Evolutionary conservation across 148 eudicot genomes (phyloP), one percentile per base, ranked within the genome.

Genomic region (Rhododendron molle): DNA sequence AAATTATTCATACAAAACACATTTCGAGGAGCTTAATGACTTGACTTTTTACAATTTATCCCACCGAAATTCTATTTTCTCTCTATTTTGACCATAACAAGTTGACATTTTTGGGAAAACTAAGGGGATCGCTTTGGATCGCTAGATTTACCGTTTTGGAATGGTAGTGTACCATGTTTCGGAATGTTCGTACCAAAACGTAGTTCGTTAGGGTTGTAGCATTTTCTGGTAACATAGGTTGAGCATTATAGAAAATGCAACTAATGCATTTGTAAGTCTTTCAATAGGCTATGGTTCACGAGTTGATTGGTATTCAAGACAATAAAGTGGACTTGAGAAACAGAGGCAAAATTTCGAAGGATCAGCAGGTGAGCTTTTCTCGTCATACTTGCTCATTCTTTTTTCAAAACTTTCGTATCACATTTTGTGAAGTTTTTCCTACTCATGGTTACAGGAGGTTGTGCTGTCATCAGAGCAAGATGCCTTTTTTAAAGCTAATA

Each of bases 381-480:
- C 74, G 79, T 28, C 36, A 65, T 43, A 23, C 58, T 43, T 78
- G 56, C 65, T 3, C 62, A n/a, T n/a, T 10, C 36, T 65, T 20
- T 32, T 85, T 14, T 84, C 46, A 65, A 8, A 76, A 9, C 11
- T 36, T 67, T 78, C 65, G n/a, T 62, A 0, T 50, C 10, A 1
- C 4, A 38, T 0, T 40, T 36, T 56, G 54, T 50, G 11, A n/a
- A 65, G 52, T 76, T 28, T 21, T 85, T 47, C 3, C 54, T 74
- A 12, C 78, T 81, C 44, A n/a, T 83, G 47, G 81, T 81, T 50
- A 74, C 87, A 96, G 99, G 99, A 95, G 91, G 94, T 96, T 86
- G 99, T 96, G 76, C 91, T 96, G 62, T 95, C 99, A 32, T 93
- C 98, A 43, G 99, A 95, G 85, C 99, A 96, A 92, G 99, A 96